A percentile compares a stretch with the other conserved stretches of the same genome.
Evolutionary conservation across 2,329 filamentous ascomycete genomes (phyloP).

Genomic region (Colletotrichum salicis): DNA sequence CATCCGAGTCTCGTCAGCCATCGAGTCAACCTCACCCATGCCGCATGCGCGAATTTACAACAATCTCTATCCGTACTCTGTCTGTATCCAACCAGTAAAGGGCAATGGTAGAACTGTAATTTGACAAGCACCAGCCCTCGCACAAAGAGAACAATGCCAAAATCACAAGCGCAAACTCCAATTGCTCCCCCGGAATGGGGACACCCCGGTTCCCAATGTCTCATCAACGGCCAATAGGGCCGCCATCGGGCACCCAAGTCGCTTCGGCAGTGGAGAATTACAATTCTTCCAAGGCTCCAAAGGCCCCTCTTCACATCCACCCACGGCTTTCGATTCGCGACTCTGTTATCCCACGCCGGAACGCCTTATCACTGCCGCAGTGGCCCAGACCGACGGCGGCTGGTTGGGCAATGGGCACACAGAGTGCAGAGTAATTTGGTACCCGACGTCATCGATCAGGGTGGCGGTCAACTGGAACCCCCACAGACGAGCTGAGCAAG

Average conservation of each 20-base stretch:
- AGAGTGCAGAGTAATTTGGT: slow-evolving; percentile 3
- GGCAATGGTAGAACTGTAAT: slow-evolving; percentile 1
- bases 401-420: slow-evolving; percentile 23
- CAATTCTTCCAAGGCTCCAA: slow-evolving; percentile 3
- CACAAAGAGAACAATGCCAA: slow-evolving; percentile 4
- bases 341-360: not conserved
- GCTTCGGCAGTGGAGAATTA: slow-evolving; percentile 18
- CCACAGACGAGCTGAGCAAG: slow-evolving; percentile 11
- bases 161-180: slow-evolving; percentile 11
- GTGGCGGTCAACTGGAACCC: slow-evolving; percentile 26
- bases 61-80: not conserved
- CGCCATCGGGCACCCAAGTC: slow-evolving; percentile 28
- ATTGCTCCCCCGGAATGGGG: not conserved
- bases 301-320: slow-evolving; percentile 9
- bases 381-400: not conserved
- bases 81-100: not conserved
- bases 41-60: not conserved
- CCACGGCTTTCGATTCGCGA: not conserved
- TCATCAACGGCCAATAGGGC: slow-evolving; percentile 24
- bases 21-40: not conserved
- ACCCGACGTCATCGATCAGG: slow-evolving; percentile 35
- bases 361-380: slow-evolving; percentile 15
- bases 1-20: not conserved
- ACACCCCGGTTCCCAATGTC: slow-evolving; percentile 4
- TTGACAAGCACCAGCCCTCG: not conserved